Conservation (phyloP, 139 green algal species). For the Asterochloris erici region DNA sequence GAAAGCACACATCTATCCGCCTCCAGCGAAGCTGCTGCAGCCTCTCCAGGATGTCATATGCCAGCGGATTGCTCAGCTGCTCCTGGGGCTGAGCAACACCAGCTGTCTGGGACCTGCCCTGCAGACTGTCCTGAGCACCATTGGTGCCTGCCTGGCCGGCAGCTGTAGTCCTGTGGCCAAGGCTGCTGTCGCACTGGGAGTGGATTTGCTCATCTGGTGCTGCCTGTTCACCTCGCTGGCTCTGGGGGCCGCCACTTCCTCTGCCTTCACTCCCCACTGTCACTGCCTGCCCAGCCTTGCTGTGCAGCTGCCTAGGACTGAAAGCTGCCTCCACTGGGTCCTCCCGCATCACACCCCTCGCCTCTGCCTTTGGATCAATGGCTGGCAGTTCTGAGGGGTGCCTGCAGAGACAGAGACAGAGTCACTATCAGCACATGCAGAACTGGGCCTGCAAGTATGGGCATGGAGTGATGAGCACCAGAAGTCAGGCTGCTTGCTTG, state of each 20-base stretch:
- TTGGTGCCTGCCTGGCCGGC: background rate
- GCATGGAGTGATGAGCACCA: too few species aligned
- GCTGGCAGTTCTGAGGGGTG: constrained; percentile 53
- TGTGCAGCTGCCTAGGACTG: background rate
- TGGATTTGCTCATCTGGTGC: background rate
- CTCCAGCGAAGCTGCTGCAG: constrained; percentile 70
- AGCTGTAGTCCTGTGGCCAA: too few species aligned
- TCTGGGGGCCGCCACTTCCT: background rate
- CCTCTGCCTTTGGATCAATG: constrained; percentile 15
- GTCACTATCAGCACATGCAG: too few species aligned
- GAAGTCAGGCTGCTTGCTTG: too few species aligned
- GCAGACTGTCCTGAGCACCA: background rate
- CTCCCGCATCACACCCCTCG: constrained; percentile 59
- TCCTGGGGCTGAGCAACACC: background rate
- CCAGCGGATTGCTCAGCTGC: constrained; percentile 13
- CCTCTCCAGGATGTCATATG: constrained; percentile 27
- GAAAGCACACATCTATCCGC: constrained; percentile 72
- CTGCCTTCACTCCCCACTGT: background rate
- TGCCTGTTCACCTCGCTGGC: background rate
- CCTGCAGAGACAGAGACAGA: constrained; percentile 9
- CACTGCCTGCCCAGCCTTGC: background rate
- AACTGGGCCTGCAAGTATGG: too few species aligned
- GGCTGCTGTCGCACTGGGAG: background rate
- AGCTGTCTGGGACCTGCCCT: background rate
- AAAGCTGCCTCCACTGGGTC: constrained; percentile 39